Conservation (phyloP, 1,284 basidiomycete genomes). For the Puccinia coronata region DNA sequence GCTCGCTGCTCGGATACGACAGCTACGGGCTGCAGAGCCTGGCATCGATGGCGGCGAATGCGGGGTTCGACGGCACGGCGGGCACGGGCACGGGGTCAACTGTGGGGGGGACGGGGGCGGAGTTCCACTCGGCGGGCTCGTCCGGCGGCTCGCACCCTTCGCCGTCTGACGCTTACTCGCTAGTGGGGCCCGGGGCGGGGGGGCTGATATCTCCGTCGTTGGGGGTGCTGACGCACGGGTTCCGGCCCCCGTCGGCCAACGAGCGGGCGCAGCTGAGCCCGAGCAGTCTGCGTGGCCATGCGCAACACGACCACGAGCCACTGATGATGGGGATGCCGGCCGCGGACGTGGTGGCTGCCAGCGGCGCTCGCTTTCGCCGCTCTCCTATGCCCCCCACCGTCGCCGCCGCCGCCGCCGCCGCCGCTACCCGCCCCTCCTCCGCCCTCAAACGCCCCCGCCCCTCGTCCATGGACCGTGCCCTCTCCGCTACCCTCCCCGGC, state of each 20-base stretch:
- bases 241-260: no score
- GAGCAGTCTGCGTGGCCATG: no score
- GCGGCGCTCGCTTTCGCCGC: no score
- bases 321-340: no score
- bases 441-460: conserved; percentile 1
- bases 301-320: no score
- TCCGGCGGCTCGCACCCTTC: background rate
- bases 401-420: background rate
- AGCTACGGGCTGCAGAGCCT: conserved; percentile 25
- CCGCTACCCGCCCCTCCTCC: background rate
- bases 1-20: conserved; percentile 4
- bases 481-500: background rate
- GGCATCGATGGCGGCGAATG: conserved; percentile 29
- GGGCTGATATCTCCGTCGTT: no score
- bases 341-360: no score
- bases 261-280: no score
- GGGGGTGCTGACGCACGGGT: no score
- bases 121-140: conserved; percentile 2
- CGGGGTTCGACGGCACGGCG: no score
- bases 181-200: no score
- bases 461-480: background rate
- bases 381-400: background rate
- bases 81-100: no score
- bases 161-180: background rate
- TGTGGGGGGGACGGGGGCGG: background rate